These are phyloP conservation scores for Acacia concinna DNA, from an alignment of 331 rosid genomes.

Conservation along the genomic window DNA sequence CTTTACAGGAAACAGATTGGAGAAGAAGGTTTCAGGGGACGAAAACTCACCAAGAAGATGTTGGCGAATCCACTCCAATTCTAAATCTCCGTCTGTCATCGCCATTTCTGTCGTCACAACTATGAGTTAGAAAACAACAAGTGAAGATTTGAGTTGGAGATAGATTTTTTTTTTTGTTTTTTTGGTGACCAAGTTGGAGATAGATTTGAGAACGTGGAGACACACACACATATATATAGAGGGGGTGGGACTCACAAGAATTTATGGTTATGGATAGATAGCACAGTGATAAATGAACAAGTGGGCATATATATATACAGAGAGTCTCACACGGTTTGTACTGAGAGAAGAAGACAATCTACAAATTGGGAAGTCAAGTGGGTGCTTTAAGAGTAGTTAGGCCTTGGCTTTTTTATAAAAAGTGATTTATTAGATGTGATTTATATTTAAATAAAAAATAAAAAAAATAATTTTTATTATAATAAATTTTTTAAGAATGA, in stretches of 20 bases:
- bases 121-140: neutral
- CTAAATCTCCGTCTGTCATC: constrained; percentile 32
- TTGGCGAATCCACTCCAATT: constrained; percentile 48
- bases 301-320: neutral
- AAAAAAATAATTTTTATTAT: no score
- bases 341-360: constrained; percentile 5
- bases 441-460: no score
- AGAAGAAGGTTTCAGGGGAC: constrained; percentile 33
- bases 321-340: constrained; percentile 28
- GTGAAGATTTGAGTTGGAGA: neutral
- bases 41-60: constrained; percentile 54
- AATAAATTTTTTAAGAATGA: no score
- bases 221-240: neutral
- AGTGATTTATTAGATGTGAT: no score
- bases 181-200: no score
- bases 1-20: constrained; percentile 44
- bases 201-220: neutral
- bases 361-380: constrained; percentile 37
- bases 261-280: constrained; percentile 8
- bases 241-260: constrained; percentile 7
- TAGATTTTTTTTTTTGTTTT: no score
- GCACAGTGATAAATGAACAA: neutral
- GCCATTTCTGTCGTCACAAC: neutral
- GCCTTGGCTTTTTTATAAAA: no score
- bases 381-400: no score